A percentile compares a stretch with the other conserved stretches of the same genome.
phyloP scores from a whole-genome alignment of 2,329 filamentous ascomycete species.

The Aspergillus awamori region DNA sequence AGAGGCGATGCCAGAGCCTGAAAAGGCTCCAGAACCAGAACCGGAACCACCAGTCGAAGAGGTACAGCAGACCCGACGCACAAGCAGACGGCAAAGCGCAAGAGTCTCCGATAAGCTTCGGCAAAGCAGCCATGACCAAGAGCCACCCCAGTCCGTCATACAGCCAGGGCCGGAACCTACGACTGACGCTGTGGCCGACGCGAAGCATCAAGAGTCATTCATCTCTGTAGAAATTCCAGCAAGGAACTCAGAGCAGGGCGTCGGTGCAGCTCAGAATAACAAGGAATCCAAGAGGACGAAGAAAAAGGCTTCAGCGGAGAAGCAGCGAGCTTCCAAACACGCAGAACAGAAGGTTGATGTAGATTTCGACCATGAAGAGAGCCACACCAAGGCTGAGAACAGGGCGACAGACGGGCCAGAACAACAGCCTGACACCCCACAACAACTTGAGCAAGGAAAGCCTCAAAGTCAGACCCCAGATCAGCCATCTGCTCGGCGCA shows the following conservation, averaged over 20 bases:
- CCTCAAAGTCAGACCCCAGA: constrained; percentile 20
- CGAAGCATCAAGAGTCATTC: constrained; percentile 31
- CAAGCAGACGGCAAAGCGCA: constrained; percentile 11
- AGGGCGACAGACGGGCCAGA: constrained; percentile 17
- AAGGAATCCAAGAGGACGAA: constrained; percentile 33
- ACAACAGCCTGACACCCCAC: constrained; percentile 23
- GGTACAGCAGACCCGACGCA: constrained; percentile 3
- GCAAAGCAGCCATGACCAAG: not conserved
- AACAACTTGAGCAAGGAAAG: constrained; percentile 26
- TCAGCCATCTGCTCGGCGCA: constrained; percentile 21
- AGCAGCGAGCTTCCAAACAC: constrained; percentile 28
- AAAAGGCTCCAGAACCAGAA: constrained; percentile 6
- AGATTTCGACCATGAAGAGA: not conserved
- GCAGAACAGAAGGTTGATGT: not conserved
- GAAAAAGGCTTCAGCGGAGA: constrained; percentile 35
- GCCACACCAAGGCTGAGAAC: not conserved
- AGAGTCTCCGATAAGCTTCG: constrained; percentile 6
- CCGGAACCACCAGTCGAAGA: constrained; percentile 3
- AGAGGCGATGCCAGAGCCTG: constrained; percentile 8
- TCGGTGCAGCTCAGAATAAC: constrained; percentile 26
- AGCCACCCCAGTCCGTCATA: not conserved
- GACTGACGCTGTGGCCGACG: constrained; percentile 16
- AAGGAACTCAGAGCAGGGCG: constrained; percentile 36
- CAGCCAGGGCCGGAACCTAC: constrained; percentile 11
- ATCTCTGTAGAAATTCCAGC: constrained; percentile 34